These are phyloP conservation scores for Lactarius vividus DNA, from an alignment of 768 basidiomycete genomes.

Conservation along the genomic window DNA sequence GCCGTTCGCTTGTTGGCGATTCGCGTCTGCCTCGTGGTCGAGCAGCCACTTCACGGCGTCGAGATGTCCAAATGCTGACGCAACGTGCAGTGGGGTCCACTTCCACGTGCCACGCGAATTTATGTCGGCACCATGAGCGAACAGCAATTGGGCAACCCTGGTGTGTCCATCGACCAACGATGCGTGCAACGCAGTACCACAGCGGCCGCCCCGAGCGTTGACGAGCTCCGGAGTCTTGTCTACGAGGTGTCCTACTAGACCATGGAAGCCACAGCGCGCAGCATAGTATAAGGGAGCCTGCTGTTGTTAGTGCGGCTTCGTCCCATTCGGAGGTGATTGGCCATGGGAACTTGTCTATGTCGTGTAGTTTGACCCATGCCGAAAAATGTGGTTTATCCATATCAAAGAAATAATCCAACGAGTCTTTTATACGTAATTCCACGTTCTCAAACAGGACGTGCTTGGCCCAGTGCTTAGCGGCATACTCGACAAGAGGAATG, in stretches of 20 bases:
- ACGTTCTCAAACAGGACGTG: neutral
- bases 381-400: neutral
- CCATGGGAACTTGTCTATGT: neutral
- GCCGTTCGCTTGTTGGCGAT: neutral
- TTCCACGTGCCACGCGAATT: neutral
- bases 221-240: neutral
- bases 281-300: neutral
- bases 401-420: neutral
- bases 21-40: neutral
- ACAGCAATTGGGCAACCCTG: neutral
- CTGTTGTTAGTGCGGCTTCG: too few species aligned
- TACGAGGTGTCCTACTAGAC: neutral
- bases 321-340: neutral
- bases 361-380: neutral
- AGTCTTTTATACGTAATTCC: neutral
- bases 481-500: neutral
- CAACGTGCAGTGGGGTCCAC: neutral
- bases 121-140: neutral
- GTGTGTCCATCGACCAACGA: neutral
- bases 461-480: neutral
- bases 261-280: too few species aligned
- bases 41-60: neutral
- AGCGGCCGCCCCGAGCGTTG: neutral
- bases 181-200: neutral
- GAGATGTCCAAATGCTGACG: neutral